These are phyloP conservation scores for Claviceps purpurea DNA, from an alignment of 2,329 filamentous ascomycete species.

Conservation along the genomic window DNA sequence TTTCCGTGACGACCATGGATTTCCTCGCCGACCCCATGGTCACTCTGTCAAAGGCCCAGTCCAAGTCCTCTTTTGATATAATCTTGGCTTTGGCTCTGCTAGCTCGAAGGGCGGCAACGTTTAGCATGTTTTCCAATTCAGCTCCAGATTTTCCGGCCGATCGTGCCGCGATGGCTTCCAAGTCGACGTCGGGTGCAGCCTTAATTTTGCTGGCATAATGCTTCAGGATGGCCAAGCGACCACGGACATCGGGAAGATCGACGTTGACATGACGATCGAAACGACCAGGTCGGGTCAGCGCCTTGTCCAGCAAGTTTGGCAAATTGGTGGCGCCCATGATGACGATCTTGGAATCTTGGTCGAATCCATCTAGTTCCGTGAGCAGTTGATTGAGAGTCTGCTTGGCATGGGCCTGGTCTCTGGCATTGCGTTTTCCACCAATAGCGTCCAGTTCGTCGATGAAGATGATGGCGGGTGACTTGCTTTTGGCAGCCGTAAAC, in stretches of 20 bases:
- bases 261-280: slow-evolving; percentile 92
- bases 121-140: slow-evolving; percentile 91
- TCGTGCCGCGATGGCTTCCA: slow-evolving; percentile 70
- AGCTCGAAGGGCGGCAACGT: slow-evolving; percentile 90
- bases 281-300: slow-evolving; percentile 81
- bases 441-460: slow-evolving; percentile 93
- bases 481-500: slow-evolving; percentile 69
- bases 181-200: slow-evolving; percentile 64
- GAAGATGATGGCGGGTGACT: slow-evolving; percentile 88
- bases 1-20: slow-evolving; percentile 78
- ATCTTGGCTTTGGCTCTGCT: slow-evolving; percentile 68
- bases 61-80: slow-evolving; percentile 69
- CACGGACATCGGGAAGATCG: slow-evolving; percentile 80
- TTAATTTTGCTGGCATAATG: slow-evolving; percentile 92
- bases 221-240: slow-evolving; percentile 81
- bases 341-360: slow-evolving; percentile 86
- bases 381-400: slow-evolving; percentile 96
- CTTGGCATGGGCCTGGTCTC: slow-evolving; percentile 89
- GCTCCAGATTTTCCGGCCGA: slow-evolving; percentile 90
- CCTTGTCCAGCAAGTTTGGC: slow-evolving; percentile 86
- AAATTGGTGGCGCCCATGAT: slow-evolving; percentile 96
- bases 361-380: slow-evolving; percentile 93
- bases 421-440: slow-evolving; percentile 81
- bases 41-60: slow-evolving; percentile 97
- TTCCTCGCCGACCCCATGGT: slow-evolving; percentile 91